phyloP scores from a whole-genome alignment of 306 rosid genomes.

The Pyrus bretschneideri region DNA sequence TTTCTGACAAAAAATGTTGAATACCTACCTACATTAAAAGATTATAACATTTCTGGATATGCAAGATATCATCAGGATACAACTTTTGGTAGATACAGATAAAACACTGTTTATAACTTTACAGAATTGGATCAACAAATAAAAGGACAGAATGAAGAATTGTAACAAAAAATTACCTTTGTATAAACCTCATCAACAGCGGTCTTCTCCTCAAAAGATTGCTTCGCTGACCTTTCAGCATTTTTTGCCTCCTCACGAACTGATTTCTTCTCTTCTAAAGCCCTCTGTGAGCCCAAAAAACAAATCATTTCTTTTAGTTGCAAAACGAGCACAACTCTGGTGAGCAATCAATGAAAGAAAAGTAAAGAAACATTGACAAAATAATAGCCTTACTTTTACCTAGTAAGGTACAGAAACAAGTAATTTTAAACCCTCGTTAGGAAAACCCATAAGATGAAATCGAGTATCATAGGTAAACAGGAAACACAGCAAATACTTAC shows the following conservation, averaged over 20 bases:
- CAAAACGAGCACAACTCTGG: neutral
- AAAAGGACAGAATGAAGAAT: neutral
- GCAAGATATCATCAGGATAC: neutral
- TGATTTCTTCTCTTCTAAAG: slow-evolving; percentile 68
- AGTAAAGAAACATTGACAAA: slow-evolving; percentile 1
- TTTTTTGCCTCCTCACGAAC: slow-evolving; percentile 69
- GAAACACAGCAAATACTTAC: neutral
- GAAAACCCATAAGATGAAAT: neutral
- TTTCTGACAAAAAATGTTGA: neutral
- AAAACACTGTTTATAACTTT: neutral
- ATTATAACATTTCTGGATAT: neutral
- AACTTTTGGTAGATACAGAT: neutral
- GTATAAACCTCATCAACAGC: slow-evolving; percentile 56
- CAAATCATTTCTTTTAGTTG: slow-evolving; percentile 2
- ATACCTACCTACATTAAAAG: neutral
- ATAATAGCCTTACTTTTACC: neutral
- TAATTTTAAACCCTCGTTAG: neutral
- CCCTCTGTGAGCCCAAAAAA: slow-evolving; percentile 45
- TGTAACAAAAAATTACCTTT: slow-evolving; percentile 43
- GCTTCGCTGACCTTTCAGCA: slow-evolving; percentile 71
- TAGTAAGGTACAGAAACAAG: neutral
- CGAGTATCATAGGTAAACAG: neutral
- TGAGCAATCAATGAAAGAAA: neutral
- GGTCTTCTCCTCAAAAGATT: slow-evolving; percentile 61
- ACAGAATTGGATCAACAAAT: neutral